Base-by-base conservation (phyloP, 2,329 filamentous ascomycete genomes). In the Penicillium nordicum region DNA sequence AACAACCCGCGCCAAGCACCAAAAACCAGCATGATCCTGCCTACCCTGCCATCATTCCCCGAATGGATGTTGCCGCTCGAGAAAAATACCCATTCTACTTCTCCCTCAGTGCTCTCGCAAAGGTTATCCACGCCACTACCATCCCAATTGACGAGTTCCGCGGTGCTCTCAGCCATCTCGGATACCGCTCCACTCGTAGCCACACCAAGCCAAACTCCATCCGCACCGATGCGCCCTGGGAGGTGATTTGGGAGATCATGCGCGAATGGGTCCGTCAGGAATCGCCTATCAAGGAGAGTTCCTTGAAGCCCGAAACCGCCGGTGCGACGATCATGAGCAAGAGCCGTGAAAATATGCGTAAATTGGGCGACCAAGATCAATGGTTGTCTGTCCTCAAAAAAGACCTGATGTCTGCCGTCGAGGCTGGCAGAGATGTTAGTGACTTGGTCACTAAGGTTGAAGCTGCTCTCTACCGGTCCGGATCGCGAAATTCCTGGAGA, bases 211-310 rank as follows among this genome's bases (percentile, higher is more conserved):
- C 90, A 0, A 93, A 92, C 27, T 94, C 90, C 67, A 86, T 97
- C 74, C 96, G 95, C 78, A 97, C 94, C 0, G 86, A 97, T 74
- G 94, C 94, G 14, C 90, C 92, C 0, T 99, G 92, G 92, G 80
- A 80, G 5, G 86, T 90, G 0, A 83, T 99, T 46, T 97, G 94
- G 92, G 89, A 95, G 70, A 79, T 97, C 29, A 94, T 97, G 85
- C 83, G 90, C 27, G 92, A 96, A 74, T 99, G 92, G 91, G 84
- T 89, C 14, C 84, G 88, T 25, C 91, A 96, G 70, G 89, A 88
- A 67, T 81, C 84, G 0, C 92, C 92, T 0, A 80, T 96, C 56
- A 95, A 89, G 69, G 84, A 87, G 36, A 84, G 83, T 1, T 84
- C 85, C 21, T 79, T 96, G 53, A 88, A 84, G 65, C 80, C 85